phyloP scores from a whole-genome alignment of 1,284 basidiomycete species.

The Anthracocystis setariae region DNA sequence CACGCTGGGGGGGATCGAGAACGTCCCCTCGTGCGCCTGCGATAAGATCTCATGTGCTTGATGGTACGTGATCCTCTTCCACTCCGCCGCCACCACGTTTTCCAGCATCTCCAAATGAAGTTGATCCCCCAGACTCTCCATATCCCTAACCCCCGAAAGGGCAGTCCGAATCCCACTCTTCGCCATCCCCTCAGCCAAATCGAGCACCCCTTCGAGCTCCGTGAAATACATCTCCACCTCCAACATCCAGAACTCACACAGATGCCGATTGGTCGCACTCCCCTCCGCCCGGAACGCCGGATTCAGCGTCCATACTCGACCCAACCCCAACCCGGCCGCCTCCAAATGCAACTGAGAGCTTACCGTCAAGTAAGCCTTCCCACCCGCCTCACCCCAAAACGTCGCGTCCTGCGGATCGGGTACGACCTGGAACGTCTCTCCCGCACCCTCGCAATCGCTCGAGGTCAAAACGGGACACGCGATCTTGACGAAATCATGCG shows the following conservation, averaged over 20 bases:
- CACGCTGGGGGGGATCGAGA: slow-evolving; percentile 73
- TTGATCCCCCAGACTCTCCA: slow-evolving; percentile 21
- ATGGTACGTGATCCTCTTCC: slow-evolving; percentile 83
- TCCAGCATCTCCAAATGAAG: slow-evolving; percentile 5
- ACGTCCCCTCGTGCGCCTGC: slow-evolving; percentile 6
- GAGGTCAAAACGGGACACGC: slow-evolving; percentile 89
- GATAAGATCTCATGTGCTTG: slow-evolving; percentile 77
- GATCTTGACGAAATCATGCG: slow-evolving; percentile 78
- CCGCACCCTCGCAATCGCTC: slow-evolving; percentile 96
- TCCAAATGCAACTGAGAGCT: slow-evolving; percentile 96
- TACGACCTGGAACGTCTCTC: slow-evolving; percentile 84
- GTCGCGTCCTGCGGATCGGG: slow-evolving; percentile 67
- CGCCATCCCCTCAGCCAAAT: slow-evolving; percentile 46
- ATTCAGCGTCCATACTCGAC: slow-evolving; percentile 87
- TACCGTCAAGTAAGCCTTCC: slow-evolving; percentile 91
- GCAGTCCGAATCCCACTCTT: slow-evolving; percentile 29
- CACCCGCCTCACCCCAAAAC: slow-evolving; percentile 62
- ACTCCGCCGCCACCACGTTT: slow-evolving; percentile 59
- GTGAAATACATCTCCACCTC: slow-evolving; percentile 75
- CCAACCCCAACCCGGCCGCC: slow-evolving; percentile 77
- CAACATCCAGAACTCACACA: slow-evolving; percentile 98
- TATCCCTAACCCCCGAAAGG: slow-evolving; percentile 33
- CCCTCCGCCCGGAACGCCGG: slow-evolving; percentile 94
- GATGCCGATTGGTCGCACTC: slow-evolving; percentile 86
- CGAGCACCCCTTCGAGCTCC: slow-evolving; percentile 39